Evolutionary conservation across 2,329 filamentous ascomycete species (phyloP), one percentile per base, ranked within the genome.

Genomic region (Phoma herbarum): DNA sequence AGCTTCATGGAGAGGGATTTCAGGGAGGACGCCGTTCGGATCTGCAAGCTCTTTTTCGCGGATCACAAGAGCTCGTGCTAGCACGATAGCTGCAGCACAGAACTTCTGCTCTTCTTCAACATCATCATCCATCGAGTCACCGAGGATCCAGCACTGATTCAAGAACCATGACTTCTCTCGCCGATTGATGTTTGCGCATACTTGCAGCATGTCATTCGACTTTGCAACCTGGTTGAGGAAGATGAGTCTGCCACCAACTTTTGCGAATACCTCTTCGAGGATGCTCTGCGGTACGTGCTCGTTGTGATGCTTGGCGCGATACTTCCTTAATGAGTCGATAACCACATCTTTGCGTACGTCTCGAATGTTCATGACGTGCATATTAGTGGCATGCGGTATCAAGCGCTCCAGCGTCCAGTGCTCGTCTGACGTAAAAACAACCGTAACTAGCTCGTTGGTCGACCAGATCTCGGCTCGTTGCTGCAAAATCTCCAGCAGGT

Each of bases 81-180:
- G 84, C 14, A 96, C 89, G 87, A 97, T 96, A 33, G 94, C 92
- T n/a, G 92, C 93, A 7, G 93, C 90, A 49, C 93, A 92, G 83
- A 91, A 97, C 77, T 97, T 97, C 73, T 97, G 93, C 74, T 97
- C 91, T 73, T 97, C 92, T 87, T 97, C 97, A 60, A 97, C 95
- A 73, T 99, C 95, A 76, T 98, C 94, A 66, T 97, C 95, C 89
- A 90, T 92, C 57, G 88, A 86, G 60, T 80, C 82, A 14, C 90
- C 90, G 1, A 93, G 81, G 52, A 93, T 90, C 85, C 90, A 90
- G 71, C 89, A 92, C 70, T 78, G 86, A 75, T 91, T 92, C n/a
- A 93, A 77, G 65, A 93, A 88, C 90, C 90, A 93, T 0, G 86
- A 88, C 72, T 90, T 90, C 73, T 93, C 90, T 11, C 82, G 84